Evolutionary conservation across 441 rosid genomes (phyloP).

Genomic region (Dalechampia spathulata): DNA sequence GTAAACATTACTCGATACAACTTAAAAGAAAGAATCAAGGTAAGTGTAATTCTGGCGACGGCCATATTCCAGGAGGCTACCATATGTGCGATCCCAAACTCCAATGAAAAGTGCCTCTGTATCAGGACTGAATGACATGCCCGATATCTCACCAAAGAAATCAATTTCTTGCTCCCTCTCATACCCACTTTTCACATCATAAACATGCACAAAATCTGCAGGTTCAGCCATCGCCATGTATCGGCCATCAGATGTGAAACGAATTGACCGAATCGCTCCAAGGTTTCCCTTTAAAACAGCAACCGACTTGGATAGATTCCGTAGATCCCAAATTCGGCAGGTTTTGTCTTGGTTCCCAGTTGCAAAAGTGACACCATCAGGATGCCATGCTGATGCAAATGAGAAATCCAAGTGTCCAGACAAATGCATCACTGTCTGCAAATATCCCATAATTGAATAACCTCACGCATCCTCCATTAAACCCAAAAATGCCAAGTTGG

Average conservation of each 20-base stretch:
- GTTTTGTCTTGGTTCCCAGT: conserved; percentile 63
- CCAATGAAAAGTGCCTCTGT: conserved; percentile 49
- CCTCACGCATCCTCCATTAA: background rate
- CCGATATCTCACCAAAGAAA: conserved; percentile 56
- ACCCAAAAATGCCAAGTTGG: background rate
- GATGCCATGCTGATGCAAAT: conserved; percentile 64
- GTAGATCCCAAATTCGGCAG: conserved; percentile 44
- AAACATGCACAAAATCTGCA: conserved; percentile 53
- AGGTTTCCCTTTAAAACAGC: conserved; percentile 51
- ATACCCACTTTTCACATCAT: conserved; percentile 37
- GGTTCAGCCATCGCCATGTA: conserved; percentile 55
- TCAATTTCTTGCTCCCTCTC: conserved; percentile 55
- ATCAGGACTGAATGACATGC: conserved; percentile 51
- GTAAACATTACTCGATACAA: no score
- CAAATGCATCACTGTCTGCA: conserved; percentile 30
- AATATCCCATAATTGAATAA: conserved; percentile 12
- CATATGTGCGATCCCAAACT: conserved; percentile 56
- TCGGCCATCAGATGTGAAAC: conserved; percentile 46
- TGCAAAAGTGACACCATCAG: conserved; percentile 46
- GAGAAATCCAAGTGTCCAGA: conserved; percentile 51
- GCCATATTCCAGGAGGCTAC: conserved; percentile 49
- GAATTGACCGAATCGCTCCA: conserved; percentile 48
- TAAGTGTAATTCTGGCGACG: conserved; percentile 34
- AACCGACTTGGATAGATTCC: conserved; percentile 42
- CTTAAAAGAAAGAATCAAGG: conserved; percentile 35